Percentiles rank a stretch among this genome's conserved stretches.
These are phyloP conservation scores for Gentiana straminea DNA, from an alignment of 257 asterid genomes.

Conservation along the genomic window DNA sequence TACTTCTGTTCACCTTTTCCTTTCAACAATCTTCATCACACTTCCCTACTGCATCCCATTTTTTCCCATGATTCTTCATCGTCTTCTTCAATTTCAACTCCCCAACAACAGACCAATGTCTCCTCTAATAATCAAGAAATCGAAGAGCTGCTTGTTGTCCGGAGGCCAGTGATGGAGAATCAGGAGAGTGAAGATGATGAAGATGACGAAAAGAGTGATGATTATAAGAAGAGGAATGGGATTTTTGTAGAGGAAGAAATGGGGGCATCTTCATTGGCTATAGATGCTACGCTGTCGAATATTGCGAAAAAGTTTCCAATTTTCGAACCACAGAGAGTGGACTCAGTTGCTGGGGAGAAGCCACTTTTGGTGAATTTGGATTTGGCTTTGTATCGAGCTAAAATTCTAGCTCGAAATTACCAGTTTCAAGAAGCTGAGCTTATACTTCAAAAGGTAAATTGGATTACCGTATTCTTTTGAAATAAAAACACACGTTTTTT, in stretches of 20 bases:
- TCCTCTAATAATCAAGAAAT: slow-evolving; percentile 18
- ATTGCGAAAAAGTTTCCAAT: slow-evolving; percentile 78
- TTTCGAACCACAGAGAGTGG: slow-evolving; percentile 69
- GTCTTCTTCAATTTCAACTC: slow-evolving; percentile 26
- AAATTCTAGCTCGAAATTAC: slow-evolving; percentile 47
- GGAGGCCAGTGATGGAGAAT: slow-evolving; percentile 68
- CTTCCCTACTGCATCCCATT: slow-evolving; percentile 25
- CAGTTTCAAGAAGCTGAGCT: slow-evolving; percentile 68
- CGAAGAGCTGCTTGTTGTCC: slow-evolving; percentile 62
- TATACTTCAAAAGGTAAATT: slow-evolving; percentile 54
- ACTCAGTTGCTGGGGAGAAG: slow-evolving; percentile 38
- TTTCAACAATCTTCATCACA: slow-evolving; percentile 25
- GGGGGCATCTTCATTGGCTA: slow-evolving; percentile 19
- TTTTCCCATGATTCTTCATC: slow-evolving; percentile 48
- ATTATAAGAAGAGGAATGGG: slow-evolving; percentile 5
- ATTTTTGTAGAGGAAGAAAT: slow-evolving; percentile 8
- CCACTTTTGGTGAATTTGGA: slow-evolving; percentile 81
- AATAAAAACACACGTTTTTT: too few relatives aligned
- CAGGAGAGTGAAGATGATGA: slow-evolving; percentile 20
- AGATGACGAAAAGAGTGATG: slow-evolving; percentile 8
- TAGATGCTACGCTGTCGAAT: slow-evolving; percentile 53
- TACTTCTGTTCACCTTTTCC: slow-evolving; percentile 32
- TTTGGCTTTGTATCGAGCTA: slow-evolving; percentile 73
- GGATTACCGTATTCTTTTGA: too few relatives aligned
- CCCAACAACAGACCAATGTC: slow-evolving; percentile 10